phyloP scores from a whole-genome alignment of 495 filamentous ascomycete genomes.

The Hypoxylon lienhwacheense region DNA sequence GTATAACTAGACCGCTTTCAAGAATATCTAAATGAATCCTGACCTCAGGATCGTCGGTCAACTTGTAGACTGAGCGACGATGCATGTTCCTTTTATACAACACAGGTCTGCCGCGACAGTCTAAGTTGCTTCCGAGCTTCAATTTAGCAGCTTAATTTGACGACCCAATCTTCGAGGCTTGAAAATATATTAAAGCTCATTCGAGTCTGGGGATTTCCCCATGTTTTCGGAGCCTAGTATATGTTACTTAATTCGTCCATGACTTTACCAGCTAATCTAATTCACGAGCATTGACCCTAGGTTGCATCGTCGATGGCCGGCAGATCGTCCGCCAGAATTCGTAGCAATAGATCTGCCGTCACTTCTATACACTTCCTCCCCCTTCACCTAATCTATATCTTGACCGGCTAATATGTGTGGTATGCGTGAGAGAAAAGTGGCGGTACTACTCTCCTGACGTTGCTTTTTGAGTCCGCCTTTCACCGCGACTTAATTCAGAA shows the following conservation, averaged over 20 bases:
- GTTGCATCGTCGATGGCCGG: slow-evolving; percentile 32
- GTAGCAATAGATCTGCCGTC: slow-evolving; percentile 34
- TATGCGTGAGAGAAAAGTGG: slow-evolving; percentile 14
- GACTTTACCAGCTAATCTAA: slow-evolving; percentile 19
- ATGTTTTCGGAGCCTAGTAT: slow-evolving; percentile 34
- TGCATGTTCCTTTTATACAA: slow-evolving; percentile 15
- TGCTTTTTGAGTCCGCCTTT: no score
- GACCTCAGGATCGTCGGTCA: slow-evolving; percentile 14
- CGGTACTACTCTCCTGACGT: no score
- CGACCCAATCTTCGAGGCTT: slow-evolving; percentile 15
- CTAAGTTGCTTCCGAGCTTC: slow-evolving; percentile 9
- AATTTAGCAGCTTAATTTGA: slow-evolving; percentile 32
- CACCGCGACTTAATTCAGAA: no score
- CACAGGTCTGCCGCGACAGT: not conserved
- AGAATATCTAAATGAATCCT: not conserved
- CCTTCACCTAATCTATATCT: slow-evolving; percentile 21
- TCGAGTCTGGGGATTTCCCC: slow-evolving; percentile 9
- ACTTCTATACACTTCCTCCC: slow-evolving; percentile 31
- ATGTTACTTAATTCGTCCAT: slow-evolving; percentile 29
- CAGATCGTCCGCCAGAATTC: slow-evolving; percentile 36
- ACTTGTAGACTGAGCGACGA: slow-evolving; percentile 9
- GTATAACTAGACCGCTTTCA: slow-evolving; percentile 8
- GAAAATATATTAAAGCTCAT: slow-evolving; percentile 31
- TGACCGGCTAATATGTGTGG: slow-evolving; percentile 39
- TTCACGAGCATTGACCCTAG: slow-evolving; percentile 16